Percentiles rank a stretch among this genome's conserved stretches.
Evolutionary conservation across 1,139 yeast species (phyloP).

Genomic region (Sporopachydermia cereana): DNA sequence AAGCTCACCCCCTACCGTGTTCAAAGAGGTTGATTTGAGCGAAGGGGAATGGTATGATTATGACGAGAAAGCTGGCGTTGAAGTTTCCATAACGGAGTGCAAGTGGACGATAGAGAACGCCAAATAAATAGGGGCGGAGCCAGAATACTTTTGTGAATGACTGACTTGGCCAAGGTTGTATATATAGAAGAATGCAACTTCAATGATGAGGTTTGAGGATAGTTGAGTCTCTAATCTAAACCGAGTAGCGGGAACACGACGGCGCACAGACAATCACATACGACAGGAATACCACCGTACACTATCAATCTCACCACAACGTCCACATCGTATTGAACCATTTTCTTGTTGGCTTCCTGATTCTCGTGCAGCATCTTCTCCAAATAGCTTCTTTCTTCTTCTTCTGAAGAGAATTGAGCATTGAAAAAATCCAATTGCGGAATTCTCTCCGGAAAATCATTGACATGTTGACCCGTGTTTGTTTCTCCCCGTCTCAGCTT

Average conservation of each 20-base stretch:
- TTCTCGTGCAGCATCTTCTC: conserved; percentile 3
- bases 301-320: conserved; percentile 62
- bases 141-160: not conserved
- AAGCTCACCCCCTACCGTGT: conserved; percentile 31
- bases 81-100: conserved; percentile 70
- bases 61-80: conserved; percentile 72
- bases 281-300: conserved; percentile 57
- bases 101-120: conserved; percentile 38
- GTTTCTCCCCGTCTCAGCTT: not conserved
- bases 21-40: conserved; percentile 54
- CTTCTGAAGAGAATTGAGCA: conserved; percentile 8
- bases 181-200: conserved; percentile 6
- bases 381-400: conserved; percentile 10
- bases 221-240: not conserved
- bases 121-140: not conserved
- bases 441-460: conserved; percentile 1
- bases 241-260: not conserved
- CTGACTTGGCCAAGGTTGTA: not conserved
- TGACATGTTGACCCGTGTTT: not conserved
- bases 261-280: conserved; percentile 9
- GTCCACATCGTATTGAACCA: conserved; percentile 54
- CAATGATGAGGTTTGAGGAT: not conserved
- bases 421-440: conserved; percentile 2
- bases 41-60: conserved; percentile 94
- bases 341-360: conserved; percentile 11